A percentile compares a stretch with the other conserved stretches of the same genome.
Evolutionary conservation across 2,329 filamentous ascomycete genomes (phyloP).

Genomic region (Aspergillus sp.): DNA sequence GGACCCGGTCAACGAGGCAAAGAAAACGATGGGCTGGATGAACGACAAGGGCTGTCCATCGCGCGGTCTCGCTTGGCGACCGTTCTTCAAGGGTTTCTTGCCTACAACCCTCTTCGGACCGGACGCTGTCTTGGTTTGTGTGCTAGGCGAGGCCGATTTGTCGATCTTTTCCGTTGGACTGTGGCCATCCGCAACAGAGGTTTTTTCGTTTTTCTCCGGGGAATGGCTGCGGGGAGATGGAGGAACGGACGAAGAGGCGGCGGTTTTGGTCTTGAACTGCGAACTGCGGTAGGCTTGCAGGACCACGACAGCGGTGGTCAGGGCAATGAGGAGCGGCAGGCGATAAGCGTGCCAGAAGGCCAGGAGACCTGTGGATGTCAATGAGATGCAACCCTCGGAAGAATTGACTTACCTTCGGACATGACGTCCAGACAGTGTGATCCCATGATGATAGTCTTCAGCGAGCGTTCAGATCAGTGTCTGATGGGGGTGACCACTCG

Average conservation of each 20-base stretch:
- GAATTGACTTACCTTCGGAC: neutral
- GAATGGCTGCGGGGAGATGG: slow-evolving; percentile 22
- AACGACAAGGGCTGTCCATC: slow-evolving; percentile 15
- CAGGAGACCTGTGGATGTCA: slow-evolving; percentile 22
- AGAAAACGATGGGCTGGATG: slow-evolving; percentile 69
- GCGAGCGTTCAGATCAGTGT: no score
- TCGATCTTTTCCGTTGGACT: slow-evolving; percentile 1
- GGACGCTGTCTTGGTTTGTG: slow-evolving; percentile 6
- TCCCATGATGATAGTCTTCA: neutral
- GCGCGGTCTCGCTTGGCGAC: slow-evolving; percentile 10
- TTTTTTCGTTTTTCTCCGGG: slow-evolving; percentile 14
- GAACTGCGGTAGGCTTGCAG: slow-evolving; percentile 15
- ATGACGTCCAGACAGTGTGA: neutral
- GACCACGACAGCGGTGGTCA: slow-evolving; percentile 28
- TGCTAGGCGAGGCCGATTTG: slow-evolving; percentile 5
- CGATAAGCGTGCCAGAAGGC: slow-evolving; percentile 41
- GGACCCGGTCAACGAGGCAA: slow-evolving; percentile 75
- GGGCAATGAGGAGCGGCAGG: slow-evolving; percentile 34
- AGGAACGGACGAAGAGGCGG: slow-evolving; percentile 21
- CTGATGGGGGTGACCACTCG: neutral
- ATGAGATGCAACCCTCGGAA: neutral
- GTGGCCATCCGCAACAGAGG: neutral
- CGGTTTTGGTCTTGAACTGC: slow-evolving; percentile 17
- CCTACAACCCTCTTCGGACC: slow-evolving; percentile 28
- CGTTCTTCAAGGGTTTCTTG: slow-evolving; percentile 22